These are phyloP conservation scores for Aspergillus latus DNA, from an alignment of 2,329 filamentous ascomycete genomes.

Conservation along the genomic window DNA sequence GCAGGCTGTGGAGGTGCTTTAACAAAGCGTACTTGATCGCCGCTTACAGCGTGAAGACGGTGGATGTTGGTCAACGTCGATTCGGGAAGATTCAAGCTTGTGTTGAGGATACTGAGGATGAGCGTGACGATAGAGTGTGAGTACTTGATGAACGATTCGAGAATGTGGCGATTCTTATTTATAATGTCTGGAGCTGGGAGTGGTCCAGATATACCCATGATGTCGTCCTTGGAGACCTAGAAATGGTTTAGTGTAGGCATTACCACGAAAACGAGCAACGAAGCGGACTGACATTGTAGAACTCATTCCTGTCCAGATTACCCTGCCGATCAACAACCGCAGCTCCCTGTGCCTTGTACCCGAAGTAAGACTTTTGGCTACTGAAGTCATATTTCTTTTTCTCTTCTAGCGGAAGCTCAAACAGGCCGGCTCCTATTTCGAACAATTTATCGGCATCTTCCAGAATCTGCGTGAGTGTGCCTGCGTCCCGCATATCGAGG, in stretches of 20 bases:
- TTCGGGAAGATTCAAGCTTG: constrained; percentile 43
- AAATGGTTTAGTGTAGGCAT: background rate
- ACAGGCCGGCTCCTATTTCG: constrained; percentile 47
- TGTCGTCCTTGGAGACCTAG: constrained; percentile 54
- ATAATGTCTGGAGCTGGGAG: constrained; percentile 49
- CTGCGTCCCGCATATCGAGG: constrained; percentile 47
- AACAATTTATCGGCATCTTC: constrained; percentile 49
- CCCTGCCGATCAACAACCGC: constrained; percentile 50
- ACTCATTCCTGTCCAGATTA: constrained; percentile 54
- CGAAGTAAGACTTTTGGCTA: constrained; percentile 52
- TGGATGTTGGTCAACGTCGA: constrained; percentile 50
- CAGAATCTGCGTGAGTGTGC: constrained; percentile 43
- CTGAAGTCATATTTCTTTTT: constrained; percentile 57
- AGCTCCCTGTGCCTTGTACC: constrained; percentile 53
- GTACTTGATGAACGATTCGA: constrained; percentile 47
- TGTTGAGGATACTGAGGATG: constrained; percentile 47
- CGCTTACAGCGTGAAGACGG: constrained; percentile 42
- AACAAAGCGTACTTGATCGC: constrained; percentile 57
- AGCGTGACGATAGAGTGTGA: constrained; percentile 49
- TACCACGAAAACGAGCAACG: background rate
- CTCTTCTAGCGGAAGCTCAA: constrained; percentile 51
- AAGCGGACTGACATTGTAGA: constrained; percentile 50
- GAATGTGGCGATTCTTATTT: constrained; percentile 33
- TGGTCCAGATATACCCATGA: constrained; percentile 41
- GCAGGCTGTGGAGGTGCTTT: constrained; percentile 49